Percentiles rank a stretch among this genome's conserved stretches.
Evolutionary conservation across 768 basidiomycete species (phyloP).

Genomic region (Hemileccinum rubropunctum): DNA sequence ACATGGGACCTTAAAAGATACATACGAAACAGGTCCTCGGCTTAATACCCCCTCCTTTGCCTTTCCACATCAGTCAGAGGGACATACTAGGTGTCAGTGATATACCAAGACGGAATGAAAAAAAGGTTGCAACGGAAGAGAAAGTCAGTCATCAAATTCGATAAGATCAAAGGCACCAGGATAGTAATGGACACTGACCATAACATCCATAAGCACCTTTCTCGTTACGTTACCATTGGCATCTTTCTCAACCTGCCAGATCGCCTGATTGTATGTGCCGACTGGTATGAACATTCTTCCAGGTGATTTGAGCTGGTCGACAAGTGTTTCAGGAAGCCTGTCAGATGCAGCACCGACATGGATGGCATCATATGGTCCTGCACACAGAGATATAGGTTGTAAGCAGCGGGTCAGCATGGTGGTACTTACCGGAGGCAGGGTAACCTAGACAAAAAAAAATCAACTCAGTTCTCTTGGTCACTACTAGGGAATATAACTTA

Average conservation of each 20-base stretch:
- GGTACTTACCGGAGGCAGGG: constrained; percentile 30
- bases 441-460: constrained; percentile 31
- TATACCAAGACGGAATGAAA: no score
- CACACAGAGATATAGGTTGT: neutral
- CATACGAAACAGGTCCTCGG: no score
- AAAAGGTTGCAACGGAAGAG: no score
- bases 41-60: constrained; percentile 33
- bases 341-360: constrained; percentile 95
- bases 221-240: constrained; percentile 59
- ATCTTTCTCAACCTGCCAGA: constrained; percentile 82
- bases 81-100: constrained; percentile 67
- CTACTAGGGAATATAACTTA: constrained; percentile 14
- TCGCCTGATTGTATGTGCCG: constrained; percentile 56
- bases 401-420: no score
- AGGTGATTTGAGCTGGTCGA: constrained; percentile 74
- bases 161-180: constrained; percentile 6
- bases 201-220: constrained; percentile 75
- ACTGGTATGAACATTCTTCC: constrained; percentile 94
- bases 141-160: constrained; percentile 12
- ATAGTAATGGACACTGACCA: constrained; percentile 43
- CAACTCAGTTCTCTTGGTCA: neutral
- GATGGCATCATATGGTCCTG: constrained; percentile 77
- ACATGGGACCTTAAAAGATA: no score
- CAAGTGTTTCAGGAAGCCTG: constrained; percentile 59
- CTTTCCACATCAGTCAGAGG: constrained; percentile 63